A percentile compares a stretch with the other conserved stretches of the same genome.
These are phyloP conservation scores for Colletotrichum liriopes DNA, from an alignment of 2,329 filamentous ascomycete genomes.

Conservation along the genomic window DNA sequence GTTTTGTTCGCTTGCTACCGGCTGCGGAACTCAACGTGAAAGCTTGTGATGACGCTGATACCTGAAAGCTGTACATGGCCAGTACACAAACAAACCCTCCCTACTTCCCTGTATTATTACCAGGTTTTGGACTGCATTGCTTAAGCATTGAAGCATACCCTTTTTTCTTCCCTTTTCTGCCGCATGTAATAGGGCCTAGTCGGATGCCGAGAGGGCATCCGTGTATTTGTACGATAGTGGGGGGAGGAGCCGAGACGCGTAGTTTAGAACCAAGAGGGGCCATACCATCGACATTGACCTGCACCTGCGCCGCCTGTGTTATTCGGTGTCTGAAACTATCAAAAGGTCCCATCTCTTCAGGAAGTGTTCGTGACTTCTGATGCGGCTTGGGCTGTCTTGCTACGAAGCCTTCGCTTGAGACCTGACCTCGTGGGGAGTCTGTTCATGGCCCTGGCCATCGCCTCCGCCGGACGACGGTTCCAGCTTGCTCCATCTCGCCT, in stretches of 20 bases:
- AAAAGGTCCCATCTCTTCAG: background rate
- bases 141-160: background rate
- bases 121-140: background rate
- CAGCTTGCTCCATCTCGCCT: too few relatives aligned
- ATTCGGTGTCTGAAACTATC: background rate
- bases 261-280: background rate
- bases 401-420: too few relatives aligned
- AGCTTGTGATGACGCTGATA: slow-evolving; percentile 12
- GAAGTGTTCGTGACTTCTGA: background rate
- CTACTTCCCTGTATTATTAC: slow-evolving; percentile 10
- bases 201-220: background rate
- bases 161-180: background rate
- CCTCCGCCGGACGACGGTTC: too few relatives aligned
- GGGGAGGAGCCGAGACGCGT: background rate
- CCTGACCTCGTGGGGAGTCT: too few relatives aligned
- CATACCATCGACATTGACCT: background rate
- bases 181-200: background rate
- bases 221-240: slow-evolving; percentile 5
- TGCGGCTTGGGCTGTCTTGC: too few relatives aligned
- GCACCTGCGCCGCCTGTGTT: background rate
- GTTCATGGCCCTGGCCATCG: too few relatives aligned
- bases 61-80: background rate
- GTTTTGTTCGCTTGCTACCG: slow-evolving; percentile 6
- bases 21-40: slow-evolving; percentile 16
- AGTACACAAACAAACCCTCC: background rate